phyloP scores from a whole-genome alignment of 805 yeast genomes.

The Saccharomycopsis microspora region DNA sequence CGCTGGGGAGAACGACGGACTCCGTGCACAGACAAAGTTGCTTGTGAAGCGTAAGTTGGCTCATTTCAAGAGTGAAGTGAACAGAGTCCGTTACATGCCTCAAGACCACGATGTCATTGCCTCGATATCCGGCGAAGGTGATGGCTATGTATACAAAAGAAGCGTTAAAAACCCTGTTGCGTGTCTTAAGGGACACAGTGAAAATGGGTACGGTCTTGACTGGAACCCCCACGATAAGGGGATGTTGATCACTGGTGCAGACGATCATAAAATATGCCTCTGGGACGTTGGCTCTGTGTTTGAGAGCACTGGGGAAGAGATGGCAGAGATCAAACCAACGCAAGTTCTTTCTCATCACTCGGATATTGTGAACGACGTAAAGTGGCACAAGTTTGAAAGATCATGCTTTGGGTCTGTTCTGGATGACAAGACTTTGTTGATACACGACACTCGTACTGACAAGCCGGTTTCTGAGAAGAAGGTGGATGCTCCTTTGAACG shows the following conservation, averaged over 20 bases:
- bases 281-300: slow-evolving; percentile 34
- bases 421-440: slow-evolving; percentile 47
- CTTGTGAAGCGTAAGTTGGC: slow-evolving; percentile 49
- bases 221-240: slow-evolving; percentile 46
- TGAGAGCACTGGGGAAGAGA: slow-evolving; percentile 1
- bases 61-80: slow-evolving; percentile 49
- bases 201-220: slow-evolving; percentile 65
- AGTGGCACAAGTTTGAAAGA: slow-evolving; percentile 50
- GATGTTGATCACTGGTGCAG: slow-evolving; percentile 47
- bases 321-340: slow-evolving; percentile 18
- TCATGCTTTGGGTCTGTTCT: slow-evolving; percentile 59
- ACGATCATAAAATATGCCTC: slow-evolving; percentile 51
- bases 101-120: slow-evolving; percentile 44
- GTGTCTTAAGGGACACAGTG: slow-evolving; percentile 40
- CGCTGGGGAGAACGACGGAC: slow-evolving; percentile 9
- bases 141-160: slow-evolving; percentile 37
- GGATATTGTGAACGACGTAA: slow-evolving; percentile 64
- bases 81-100: slow-evolving; percentile 64
- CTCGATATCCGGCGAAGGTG: slow-evolving; percentile 60
- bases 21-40: slow-evolving; percentile 36
- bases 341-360: slow-evolving; percentile 29
- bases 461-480: slow-evolving; percentile 22
- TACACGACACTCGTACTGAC: slow-evolving; percentile 41
- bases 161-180: slow-evolving; percentile 19
- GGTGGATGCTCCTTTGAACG: slow-evolving; percentile 24